Evolutionary conservation across 345 rosid genomes (phyloP).

Genomic region (Pistacia atlantica): DNA sequence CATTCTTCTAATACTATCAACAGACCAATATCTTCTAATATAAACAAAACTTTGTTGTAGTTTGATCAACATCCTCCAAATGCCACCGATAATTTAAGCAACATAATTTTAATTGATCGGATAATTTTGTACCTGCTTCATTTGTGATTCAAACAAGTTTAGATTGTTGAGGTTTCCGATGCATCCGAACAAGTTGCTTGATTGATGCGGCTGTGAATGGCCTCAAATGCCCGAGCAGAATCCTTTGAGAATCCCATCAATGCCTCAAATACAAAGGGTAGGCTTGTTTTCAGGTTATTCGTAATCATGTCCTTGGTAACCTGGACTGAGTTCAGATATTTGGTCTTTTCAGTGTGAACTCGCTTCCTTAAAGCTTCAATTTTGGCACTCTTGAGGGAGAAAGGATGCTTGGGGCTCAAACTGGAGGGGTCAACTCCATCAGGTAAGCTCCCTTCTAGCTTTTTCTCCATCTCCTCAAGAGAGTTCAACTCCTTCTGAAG

Average conservation of each 20-base stretch:
- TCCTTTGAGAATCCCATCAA: conserved; percentile 62
- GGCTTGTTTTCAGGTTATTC: conserved; percentile 67
- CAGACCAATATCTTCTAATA: conserved; percentile 3
- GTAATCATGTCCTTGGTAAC: conserved; percentile 60
- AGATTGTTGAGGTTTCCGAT: conserved; percentile 27
- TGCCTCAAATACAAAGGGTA: conserved; percentile 75
- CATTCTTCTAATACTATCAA: not conserved
- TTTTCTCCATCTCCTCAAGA: conserved; percentile 65
- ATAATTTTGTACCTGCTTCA: not conserved
- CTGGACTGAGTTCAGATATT: conserved; percentile 51
- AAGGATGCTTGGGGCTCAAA: conserved; percentile 71
- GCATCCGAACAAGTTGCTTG: conserved; percentile 31
- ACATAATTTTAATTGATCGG: not conserved
- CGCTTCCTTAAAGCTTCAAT: conserved; percentile 54
- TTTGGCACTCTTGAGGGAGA: conserved; percentile 64
- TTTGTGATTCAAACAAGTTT: not conserved
- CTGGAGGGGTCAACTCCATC: conserved; percentile 34
- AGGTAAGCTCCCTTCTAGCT: conserved; percentile 39
- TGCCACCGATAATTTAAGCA: not conserved
- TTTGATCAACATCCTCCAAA: not conserved
- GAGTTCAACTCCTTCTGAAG: conserved; percentile 61
- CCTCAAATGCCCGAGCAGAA: conserved; percentile 58
- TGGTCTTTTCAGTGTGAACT: conserved; percentile 56
- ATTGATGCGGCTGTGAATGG: conserved; percentile 34
- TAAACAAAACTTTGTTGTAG: not conserved